phyloP scores from a whole-genome alignment of 2,329 filamentous ascomycete species.

The Pseudocercospora musae region DNA sequence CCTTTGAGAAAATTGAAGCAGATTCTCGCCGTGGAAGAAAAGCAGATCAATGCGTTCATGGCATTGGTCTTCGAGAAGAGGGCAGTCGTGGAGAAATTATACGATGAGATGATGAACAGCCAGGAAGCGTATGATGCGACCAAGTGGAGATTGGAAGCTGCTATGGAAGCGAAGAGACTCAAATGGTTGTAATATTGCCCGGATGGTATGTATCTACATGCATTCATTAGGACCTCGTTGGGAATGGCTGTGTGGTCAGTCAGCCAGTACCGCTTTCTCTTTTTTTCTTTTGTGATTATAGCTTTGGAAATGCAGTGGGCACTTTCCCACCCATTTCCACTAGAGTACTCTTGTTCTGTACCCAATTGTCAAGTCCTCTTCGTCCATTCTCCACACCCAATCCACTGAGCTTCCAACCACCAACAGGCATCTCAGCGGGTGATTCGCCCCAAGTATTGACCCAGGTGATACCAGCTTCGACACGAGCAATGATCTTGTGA shows the following conservation, averaged over 20 bases:
- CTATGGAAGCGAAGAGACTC: constrained; percentile 3
- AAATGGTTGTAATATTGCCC: no score
- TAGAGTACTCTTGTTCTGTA: constrained; percentile 81
- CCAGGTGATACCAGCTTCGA: constrained; percentile 87
- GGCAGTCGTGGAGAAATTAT: background rate
- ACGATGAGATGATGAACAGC: background rate
- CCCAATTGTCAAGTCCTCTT: constrained; percentile 75
- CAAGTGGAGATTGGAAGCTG: constrained; percentile 2
- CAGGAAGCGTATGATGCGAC: background rate
- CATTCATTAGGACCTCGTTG: background rate
- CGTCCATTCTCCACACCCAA: constrained; percentile 83
- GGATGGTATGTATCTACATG: background rate
- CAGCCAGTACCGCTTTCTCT: no score
- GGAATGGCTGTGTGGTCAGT: background rate
- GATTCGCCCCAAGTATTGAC: constrained; percentile 92
- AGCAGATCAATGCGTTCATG: background rate
- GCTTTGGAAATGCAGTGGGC: constrained; percentile 61
- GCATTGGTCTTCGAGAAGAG: background rate
- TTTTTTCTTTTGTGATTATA: no score
- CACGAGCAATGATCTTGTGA: constrained; percentile 65
- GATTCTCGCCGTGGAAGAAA: constrained; percentile 1
- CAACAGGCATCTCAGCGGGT: constrained; percentile 87
- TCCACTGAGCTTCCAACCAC: constrained; percentile 88
- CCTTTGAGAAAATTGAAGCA: background rate
- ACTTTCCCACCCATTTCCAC: constrained; percentile 74